Conservation (phyloP, 2,329 filamentous ascomycete genomes). For the Thielaviopsis cerberus region DNA sequence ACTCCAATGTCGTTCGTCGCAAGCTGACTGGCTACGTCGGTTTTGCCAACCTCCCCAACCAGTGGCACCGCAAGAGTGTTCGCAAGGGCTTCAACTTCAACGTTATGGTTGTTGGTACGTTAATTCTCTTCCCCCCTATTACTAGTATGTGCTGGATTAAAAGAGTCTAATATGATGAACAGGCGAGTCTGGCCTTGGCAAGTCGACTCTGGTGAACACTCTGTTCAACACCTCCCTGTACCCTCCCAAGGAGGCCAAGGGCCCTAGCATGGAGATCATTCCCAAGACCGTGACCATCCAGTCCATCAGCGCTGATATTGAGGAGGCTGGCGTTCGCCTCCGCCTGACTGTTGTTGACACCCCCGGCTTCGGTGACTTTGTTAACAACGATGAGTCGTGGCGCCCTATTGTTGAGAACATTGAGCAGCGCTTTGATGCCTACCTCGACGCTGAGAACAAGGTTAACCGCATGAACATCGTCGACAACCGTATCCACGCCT, state of each 20-base stretch:
- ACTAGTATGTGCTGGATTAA: background rate
- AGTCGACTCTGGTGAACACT: slow-evolving; percentile 97
- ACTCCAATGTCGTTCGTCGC: slow-evolving; percentile 85
- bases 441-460: slow-evolving; percentile 98
- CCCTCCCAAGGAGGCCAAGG: slow-evolving; percentile 95
- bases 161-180: slow-evolving; percentile 6
- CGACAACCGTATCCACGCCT: slow-evolving; percentile 96
- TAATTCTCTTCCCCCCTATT: background rate
- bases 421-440: slow-evolving; percentile 95
- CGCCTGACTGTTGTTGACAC: slow-evolving; percentile 94
- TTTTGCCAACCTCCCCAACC: slow-evolving; percentile 96
- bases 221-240: slow-evolving; percentile 99
- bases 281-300: slow-evolving; percentile 95
- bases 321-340: slow-evolving; percentile 93
- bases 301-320: slow-evolving; percentile 88
- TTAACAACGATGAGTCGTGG: slow-evolving; percentile 99
- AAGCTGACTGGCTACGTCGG: slow-evolving; percentile 98
- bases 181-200: slow-evolving; percentile 98
- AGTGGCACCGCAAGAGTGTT: slow-evolving; percentile 99
- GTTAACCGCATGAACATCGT: slow-evolving; percentile 99
- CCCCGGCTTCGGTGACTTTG: slow-evolving; percentile 94
- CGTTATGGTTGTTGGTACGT: slow-evolving; percentile 98
- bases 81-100: slow-evolving; percentile 99
- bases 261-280: slow-evolving; percentile 90
- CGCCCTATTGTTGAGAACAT: slow-evolving; percentile 98